Base-by-base conservation (phyloP, 805 yeast species). In the Yamadazyma endophytica region DNA sequence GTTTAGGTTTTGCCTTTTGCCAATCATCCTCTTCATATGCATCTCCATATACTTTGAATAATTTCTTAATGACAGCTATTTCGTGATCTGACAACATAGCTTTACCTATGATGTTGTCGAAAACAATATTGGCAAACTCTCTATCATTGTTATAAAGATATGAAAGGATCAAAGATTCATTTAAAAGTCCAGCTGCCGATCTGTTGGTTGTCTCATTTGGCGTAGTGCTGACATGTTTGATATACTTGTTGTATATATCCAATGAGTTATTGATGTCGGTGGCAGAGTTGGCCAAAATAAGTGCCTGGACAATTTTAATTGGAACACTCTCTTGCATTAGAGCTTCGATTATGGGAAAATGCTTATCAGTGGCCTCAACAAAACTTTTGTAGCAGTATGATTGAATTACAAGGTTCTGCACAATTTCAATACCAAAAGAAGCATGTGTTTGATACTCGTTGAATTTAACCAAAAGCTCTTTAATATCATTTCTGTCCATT, bases 41-140 rank as follows among this genome's bases (percentile, higher is more conserved):
- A n/a, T 71, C 77, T 7, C 82, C 79, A 44, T 71, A 77, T 1
- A 52, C 56, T 40, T 70, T 65, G 40, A 76, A 61, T 6, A 61
- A 40, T 7, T 48, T 55, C 42, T 72, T 74, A 6, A 75, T 47
- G n/a, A 45, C 44, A 12, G 58, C 57, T 4, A 58, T 47, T 18
- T 73, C 76, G 3, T 44, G 42, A 17, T 65, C 72, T 9, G 9
- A 11, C 4, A 41, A 12, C n/a, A 29, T 17, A 12, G 23, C 23
- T 14, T 31, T 17, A 24, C 6, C 20, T 21, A 20, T 23, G 18
- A 41, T 25, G 16, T 31, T 41, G 15, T 41, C 42, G 19, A 25
- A 35, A 6, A 41, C 29, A 8, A 41, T 32, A 16, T 28, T 56
- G 0, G 80, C 79, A 50, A 77, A 75, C 37, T 71, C 75, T 25